These are phyloP conservation scores for Termitomyces sp. DNA, from an alignment of 768 basidiomycete species.

Conservation along the genomic window DNA sequence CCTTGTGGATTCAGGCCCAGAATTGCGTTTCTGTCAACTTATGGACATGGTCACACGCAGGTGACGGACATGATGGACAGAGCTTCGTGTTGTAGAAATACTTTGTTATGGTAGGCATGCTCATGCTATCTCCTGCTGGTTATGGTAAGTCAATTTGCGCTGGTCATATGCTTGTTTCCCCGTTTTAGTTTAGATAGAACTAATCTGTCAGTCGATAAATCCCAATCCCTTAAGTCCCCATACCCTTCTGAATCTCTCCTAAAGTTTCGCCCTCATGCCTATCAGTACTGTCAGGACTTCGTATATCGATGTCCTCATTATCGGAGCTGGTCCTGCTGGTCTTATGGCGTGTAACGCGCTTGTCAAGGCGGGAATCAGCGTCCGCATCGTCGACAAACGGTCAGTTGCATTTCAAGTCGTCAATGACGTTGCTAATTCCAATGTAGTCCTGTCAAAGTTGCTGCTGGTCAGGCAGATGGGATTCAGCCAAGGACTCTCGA, in stretches of 20 bases:
- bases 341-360: conserved; percentile 71
- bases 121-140: not conserved
- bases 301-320: conserved; percentile 56
- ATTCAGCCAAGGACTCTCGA: conserved; percentile 55
- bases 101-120: conserved; percentile 3
- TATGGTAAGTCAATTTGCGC: not conserved
- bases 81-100: conserved; percentile 4
- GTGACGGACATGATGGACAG: conserved; percentile 3
- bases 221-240: not conserved
- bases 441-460: conserved; percentile 42
- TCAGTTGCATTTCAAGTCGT: conserved; percentile 17
- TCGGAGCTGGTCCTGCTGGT: conserved; percentile 61
- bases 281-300: conserved; percentile 28
- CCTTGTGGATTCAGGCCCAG: conserved; percentile 13
- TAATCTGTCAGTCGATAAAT: not conserved
- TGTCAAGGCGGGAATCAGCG: conserved; percentile 51
- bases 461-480: conserved; percentile 58
- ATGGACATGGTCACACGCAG: not conserved
- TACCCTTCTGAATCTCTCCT: not conserved
- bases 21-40: not conserved
- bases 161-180: no score
- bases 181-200: not conserved
- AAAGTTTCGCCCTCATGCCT: conserved; percentile 17
- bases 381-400: conserved; percentile 61
- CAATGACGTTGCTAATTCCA: not conserved